These are phyloP conservation scores for Vicia villosa DNA, from an alignment of 306 rosid species.

Conservation along the genomic window DNA sequence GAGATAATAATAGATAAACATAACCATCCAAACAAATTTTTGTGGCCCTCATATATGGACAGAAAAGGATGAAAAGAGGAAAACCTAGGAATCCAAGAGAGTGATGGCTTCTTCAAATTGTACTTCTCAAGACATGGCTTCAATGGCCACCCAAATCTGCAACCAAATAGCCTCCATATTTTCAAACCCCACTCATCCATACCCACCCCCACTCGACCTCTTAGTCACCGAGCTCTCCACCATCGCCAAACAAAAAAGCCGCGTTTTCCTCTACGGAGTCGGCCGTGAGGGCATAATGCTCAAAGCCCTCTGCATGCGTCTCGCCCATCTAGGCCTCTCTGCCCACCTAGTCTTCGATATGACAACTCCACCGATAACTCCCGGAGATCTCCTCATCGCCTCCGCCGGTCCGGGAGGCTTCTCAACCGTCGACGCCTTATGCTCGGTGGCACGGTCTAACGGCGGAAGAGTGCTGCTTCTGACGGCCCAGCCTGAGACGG, in stretches of 20 bases:
- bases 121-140: constrained; percentile 38
- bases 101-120: constrained; percentile 24
- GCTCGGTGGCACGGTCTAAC: constrained; percentile 58
- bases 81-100: neutral
- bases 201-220: constrained; percentile 61
- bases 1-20: no score
- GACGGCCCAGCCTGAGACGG: constrained; percentile 81
- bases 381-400: constrained; percentile 71
- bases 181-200: constrained; percentile 62
- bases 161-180: constrained; percentile 66
- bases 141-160: constrained; percentile 73
- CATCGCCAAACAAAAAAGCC: constrained; percentile 44
- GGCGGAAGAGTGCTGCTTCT: constrained; percentile 76
- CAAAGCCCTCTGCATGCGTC: constrained; percentile 82
- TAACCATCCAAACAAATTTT: no score
- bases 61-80: neutral
- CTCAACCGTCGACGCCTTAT: constrained; percentile 85
- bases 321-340: constrained; percentile 71
- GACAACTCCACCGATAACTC: constrained; percentile 74
- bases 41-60: neutral
- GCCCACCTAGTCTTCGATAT: constrained; percentile 83
- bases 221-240: constrained; percentile 59
- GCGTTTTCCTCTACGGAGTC: constrained; percentile 78
- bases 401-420: constrained; percentile 93
- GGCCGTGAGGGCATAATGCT: constrained; percentile 96